Evolutionary conservation across 2,329 filamentous ascomycete genomes (phyloP).

Genomic region (Coleophoma cylindrospora): DNA sequence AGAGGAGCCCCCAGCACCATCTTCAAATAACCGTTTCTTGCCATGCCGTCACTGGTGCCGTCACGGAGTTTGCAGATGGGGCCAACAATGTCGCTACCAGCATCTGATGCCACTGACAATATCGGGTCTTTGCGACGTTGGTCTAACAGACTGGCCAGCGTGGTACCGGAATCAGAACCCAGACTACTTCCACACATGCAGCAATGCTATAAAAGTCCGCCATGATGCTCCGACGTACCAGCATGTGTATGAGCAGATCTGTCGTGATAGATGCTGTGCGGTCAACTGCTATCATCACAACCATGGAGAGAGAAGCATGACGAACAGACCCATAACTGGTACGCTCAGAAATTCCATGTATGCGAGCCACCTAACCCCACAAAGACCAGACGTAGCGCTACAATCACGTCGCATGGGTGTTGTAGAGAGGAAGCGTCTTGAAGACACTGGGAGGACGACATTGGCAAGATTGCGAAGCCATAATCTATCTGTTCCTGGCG

Average conservation of each 20-base stretch:
- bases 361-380: no score
- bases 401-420: no score
- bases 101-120: conserved; percentile 42
- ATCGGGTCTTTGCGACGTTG: conserved; percentile 35
- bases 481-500: no score
- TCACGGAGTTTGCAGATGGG: conserved; percentile 41
- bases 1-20: not conserved
- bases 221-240: not conserved
- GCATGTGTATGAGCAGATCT: not conserved
- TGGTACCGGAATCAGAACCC: conserved; percentile 33
- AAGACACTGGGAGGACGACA: no score
- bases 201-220: not conserved
- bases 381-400: no score
- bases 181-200: conserved; percentile 13
- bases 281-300: no score
- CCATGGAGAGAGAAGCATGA: no score
- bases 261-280: not conserved
- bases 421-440: no score
- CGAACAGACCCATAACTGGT: no score
- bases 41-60: conserved; percentile 44
- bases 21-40: conserved; percentile 2
- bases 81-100: conserved; percentile 34
- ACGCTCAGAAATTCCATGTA: no score
- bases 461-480: no score
- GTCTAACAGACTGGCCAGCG: conserved; percentile 34